These are phyloP conservation scores for Peziza echinospora DNA, from an alignment of 495 filamentous ascomycete genomes.

Conservation along the genomic window DNA sequence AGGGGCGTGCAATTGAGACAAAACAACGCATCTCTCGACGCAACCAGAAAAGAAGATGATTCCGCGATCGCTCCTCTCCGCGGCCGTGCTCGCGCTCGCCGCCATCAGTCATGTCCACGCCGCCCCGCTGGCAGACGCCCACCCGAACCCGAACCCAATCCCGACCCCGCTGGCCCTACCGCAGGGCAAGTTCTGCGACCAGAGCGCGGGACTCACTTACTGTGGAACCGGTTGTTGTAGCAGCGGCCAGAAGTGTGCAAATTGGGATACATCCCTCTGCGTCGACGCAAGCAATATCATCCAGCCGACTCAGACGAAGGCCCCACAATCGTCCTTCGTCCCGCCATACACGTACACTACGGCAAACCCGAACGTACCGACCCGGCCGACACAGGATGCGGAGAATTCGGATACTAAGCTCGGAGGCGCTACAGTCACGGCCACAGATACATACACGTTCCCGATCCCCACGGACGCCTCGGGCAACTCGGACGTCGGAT, in stretches of 20 bases:
- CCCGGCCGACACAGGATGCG: not conserved
- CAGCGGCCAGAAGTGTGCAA: not conserved
- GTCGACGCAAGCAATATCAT: not conserved
- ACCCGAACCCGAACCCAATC: too few species aligned
- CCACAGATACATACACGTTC: slow-evolving; percentile 16
- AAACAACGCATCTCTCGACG: too few species aligned
- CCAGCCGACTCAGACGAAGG: not conserved
- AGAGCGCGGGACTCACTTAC: not conserved
- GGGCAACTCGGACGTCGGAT: slow-evolving; percentile 7
- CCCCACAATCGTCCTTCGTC: not conserved
- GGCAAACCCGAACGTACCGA: not conserved
- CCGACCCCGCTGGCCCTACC: too few species aligned
- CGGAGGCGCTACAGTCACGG: slow-evolving; percentile 2
- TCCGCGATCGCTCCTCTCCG: not conserved
- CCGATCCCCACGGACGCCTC: slow-evolving; percentile 11
- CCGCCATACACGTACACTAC: not conserved
- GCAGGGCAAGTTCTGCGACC: not conserved
- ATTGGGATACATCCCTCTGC: not conserved
- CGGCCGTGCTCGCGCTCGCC: not conserved
- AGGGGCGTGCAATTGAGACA: too few species aligned
- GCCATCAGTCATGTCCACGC: not conserved
- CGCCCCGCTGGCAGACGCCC: not conserved
- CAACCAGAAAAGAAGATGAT: too few species aligned
- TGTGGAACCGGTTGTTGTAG: not conserved
- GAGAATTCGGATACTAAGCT: not conserved